Conservation (phyloP, 1,284 basidiomycete genomes). For the Exobasidium rhododendri region DNA sequence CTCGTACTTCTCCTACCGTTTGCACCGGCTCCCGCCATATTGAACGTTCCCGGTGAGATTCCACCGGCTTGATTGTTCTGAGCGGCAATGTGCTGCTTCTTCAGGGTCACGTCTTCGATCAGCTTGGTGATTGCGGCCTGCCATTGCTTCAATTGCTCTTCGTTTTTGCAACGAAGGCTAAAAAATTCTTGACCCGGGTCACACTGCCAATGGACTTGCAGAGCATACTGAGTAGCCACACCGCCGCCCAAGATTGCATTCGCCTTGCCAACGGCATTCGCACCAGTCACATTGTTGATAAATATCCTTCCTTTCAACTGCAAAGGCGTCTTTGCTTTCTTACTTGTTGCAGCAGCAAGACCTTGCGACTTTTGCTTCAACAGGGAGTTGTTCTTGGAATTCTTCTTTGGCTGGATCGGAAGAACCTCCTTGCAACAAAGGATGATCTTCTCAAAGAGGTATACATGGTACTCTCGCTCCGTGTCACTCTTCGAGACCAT, state of each 20-base stretch:
- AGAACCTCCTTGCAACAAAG: slow-evolving; percentile 89
- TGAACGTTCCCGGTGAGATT: slow-evolving; percentile 21
- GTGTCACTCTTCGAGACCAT: slow-evolving; percentile 93
- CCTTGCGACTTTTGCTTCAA: slow-evolving; percentile 34
- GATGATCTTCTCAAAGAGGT: slow-evolving; percentile 97
- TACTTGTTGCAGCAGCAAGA: slow-evolving; percentile 19
- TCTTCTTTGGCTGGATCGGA: slow-evolving; percentile 57
- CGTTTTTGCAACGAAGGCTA: slow-evolving; percentile 83
- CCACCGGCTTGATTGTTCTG: slow-evolving; percentile 24
- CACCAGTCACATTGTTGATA: slow-evolving; percentile 87
- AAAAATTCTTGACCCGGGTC: slow-evolving; percentile 88
- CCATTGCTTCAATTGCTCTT: slow-evolving; percentile 92
- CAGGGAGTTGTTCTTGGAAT: slow-evolving; percentile 39
- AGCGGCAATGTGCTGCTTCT: slow-evolving; percentile 30
- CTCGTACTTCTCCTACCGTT: slow-evolving; percentile 34
- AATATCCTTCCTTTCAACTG: slow-evolving; percentile 96
- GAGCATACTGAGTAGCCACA: slow-evolving; percentile 49
- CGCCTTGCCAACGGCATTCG: slow-evolving; percentile 55
- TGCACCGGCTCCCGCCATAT: slow-evolving; percentile 36
- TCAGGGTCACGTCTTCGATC: slow-evolving; percentile 62
- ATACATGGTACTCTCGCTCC: slow-evolving; percentile 96
- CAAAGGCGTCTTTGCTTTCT: slow-evolving; percentile 65
- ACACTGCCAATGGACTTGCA: slow-evolving; percentile 89
- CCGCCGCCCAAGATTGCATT: slow-evolving; percentile 26
- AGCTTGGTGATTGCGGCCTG: slow-evolving; percentile 81